Percentiles rank a stretch among this genome's conserved stretches.
Evolutionary conservation across 371 early-diverging fungal genomes (phyloP).

Genomic region (Rhizopus stolonifer): DNA sequence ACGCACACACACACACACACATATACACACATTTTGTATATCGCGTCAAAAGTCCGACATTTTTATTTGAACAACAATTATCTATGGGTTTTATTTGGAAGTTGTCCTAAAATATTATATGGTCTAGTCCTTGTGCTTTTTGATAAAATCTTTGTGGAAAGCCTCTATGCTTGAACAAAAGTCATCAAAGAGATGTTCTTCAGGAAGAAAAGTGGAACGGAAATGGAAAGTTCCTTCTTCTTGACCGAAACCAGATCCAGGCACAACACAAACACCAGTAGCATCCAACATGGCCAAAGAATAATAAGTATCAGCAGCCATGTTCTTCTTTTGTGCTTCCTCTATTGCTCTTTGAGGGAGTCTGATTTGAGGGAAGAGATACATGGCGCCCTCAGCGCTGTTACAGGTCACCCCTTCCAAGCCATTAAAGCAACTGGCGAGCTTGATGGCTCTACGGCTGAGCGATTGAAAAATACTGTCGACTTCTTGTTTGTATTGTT

Average conservation of each 20-base stretch:
- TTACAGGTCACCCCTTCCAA: conserved; percentile 89
- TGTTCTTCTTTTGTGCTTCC: conserved; percentile 65
- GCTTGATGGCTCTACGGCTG: conserved; percentile 72
- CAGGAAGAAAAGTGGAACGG: conserved; percentile 94
- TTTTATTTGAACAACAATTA: background rate
- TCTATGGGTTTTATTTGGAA: background rate
- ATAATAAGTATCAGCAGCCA: conserved; percentile 86
- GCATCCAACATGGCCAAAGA: conserved; percentile 86
- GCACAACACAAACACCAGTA: conserved; percentile 83
- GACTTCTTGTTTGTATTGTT: conserved; percentile 73
- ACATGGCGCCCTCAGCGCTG: conserved; percentile 93
- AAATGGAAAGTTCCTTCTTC: conserved; percentile 91
- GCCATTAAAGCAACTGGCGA: conserved; percentile 77
- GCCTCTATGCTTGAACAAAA: conserved; percentile 72
- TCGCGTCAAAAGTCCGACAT: background rate
- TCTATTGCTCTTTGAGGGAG: conserved; percentile 76
- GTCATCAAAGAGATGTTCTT: conserved; percentile 85
- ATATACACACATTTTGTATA: no score
- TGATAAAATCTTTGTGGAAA: conserved; percentile 85
- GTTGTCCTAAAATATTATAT: background rate
- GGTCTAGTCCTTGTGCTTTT: conserved; percentile 57
- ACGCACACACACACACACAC: no score
- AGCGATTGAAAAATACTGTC: conserved; percentile 80
- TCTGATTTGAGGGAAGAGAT: conserved; percentile 86
- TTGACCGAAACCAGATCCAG: conserved; percentile 88